phyloP scores from a whole-genome alignment of 306 rosid genomes.

The Vigna trinervia region DNA sequence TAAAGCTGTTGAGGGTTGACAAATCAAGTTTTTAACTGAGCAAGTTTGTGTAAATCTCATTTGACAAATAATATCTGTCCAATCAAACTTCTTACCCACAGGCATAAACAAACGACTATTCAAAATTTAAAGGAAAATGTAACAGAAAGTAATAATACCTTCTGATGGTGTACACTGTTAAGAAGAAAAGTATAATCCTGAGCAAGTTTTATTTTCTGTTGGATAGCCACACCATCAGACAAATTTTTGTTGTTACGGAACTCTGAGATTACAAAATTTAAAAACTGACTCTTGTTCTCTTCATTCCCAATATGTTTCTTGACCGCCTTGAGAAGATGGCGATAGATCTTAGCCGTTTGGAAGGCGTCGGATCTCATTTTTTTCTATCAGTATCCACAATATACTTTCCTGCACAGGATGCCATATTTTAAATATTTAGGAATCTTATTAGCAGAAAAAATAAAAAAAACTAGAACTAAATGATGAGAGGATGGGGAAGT shows the following conservation, averaged over 20 bases:
- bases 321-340: slow-evolving; percentile 77
- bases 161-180: slow-evolving; percentile 84
- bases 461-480: not conserved
- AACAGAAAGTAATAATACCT: slow-evolving; percentile 52
- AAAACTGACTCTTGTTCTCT: slow-evolving; percentile 67
- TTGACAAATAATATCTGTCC: slow-evolving; percentile 16
- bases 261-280: slow-evolving; percentile 64
- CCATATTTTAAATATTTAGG: slow-evolving; percentile 6
- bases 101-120: not conserved
- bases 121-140: not conserved
- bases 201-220: slow-evolving; percentile 78
- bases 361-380: slow-evolving; percentile 67
- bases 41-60: not conserved
- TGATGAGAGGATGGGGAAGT: not conserved
- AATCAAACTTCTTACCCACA: slow-evolving; percentile 7
- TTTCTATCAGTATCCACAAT: slow-evolving; percentile 36
- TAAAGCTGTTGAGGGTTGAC: slow-evolving; percentile 30
- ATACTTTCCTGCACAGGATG: slow-evolving; percentile 47
- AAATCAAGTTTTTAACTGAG: slow-evolving; percentile 15
- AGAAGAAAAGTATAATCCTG: slow-evolving; percentile 72
- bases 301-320: slow-evolving; percentile 76
- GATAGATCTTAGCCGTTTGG: slow-evolving; percentile 70
- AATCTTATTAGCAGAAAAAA: not conserved
- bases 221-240: slow-evolving; percentile 58
- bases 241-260: slow-evolving; percentile 57